Base-by-base conservation (phyloP, 1,284 basidiomycete genomes). In the Schizophyllum commune region DNA sequence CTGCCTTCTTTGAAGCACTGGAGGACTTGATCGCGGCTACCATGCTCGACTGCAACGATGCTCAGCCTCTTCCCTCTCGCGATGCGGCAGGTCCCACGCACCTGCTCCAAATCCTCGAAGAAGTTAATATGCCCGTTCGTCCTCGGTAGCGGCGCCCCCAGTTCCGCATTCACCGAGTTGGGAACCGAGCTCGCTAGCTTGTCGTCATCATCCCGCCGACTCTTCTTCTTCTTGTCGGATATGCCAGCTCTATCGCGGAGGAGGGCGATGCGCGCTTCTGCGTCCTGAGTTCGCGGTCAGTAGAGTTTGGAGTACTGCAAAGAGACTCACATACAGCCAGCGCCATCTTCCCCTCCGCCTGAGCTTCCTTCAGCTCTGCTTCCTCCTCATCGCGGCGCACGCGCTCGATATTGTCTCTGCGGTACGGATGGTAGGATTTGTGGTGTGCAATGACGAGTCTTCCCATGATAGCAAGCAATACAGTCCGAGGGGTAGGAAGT, bases 351-450 rank as follows among this genome's bases (percentile, higher is more conserved):
- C 86, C 89, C 62, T 91, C 88, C 68, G 87, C 84, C 62, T 81
- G 78, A 8, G 80, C 83, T 65, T 90, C 86, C 61, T 86, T 78
- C 33, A 74, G 71, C 2, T 76, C 74, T n/a, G 89, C 91, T 68
- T 86, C 88, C 68, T 90, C 91, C 74, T 94, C 92, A 80, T 94
- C 92, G 61, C 72, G 74, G 6, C 84, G 77, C 0, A 94, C 92
- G 21, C 83, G 81, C 64, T 91, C 91, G 62, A 93, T 90, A 68
- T 94, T 94, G 70, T 93, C 91, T 55, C 85, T 75, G 58, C 91
- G 79, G 71, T 94, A 93, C 0, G 89, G 92, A 68, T 94, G 92
- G 70, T 94, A 94, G 1, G 89, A 92, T 72, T 94, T 94, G 78
- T 94, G 92, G 70, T 93, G 91, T 5, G 91, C 91, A 69, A 92